phyloP scores from a whole-genome alignment of 2,329 filamentous ascomycete species.

The Colletotrichum incanum region DNA sequence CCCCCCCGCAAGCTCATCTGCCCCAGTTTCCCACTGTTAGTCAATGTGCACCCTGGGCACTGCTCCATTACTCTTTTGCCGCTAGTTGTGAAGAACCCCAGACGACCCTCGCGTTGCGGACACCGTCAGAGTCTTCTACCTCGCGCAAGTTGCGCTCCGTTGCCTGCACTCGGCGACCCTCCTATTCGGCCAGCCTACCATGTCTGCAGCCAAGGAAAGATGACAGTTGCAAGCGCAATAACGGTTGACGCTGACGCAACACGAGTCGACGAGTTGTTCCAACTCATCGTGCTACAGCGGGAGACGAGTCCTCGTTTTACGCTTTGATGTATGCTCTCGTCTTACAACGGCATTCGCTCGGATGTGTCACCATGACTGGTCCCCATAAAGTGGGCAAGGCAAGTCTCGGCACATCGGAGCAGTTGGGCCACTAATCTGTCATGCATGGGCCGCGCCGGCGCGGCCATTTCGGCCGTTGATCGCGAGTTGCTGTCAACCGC shows the following conservation, averaged over 20 bases:
- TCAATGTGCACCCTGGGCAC: neutral
- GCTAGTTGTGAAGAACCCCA: constrained; percentile 7
- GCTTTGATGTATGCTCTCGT: constrained; percentile 27
- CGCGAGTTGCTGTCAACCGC: neutral
- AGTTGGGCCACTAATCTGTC: constrained; percentile 17
- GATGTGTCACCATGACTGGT: constrained; percentile 28
- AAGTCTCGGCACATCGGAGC: constrained; percentile 25
- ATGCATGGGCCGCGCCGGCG: neutral
- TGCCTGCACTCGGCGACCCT: constrained; percentile 8
- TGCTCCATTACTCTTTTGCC: neutral
- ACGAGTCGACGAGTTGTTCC: neutral
- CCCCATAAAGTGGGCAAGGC: neutral
- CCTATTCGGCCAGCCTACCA: constrained; percentile 9
- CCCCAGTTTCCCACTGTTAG: constrained; percentile 12
- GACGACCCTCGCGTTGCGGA: neutral
- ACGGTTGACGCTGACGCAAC: constrained; percentile 4
- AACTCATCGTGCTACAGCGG: neutral
- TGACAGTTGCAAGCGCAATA: neutral
- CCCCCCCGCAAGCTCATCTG: neutral
- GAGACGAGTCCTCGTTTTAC: neutral
- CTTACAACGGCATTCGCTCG: constrained; percentile 27
- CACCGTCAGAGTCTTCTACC: neutral
- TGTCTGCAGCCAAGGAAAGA: neutral
- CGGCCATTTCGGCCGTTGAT: constrained; percentile 4
- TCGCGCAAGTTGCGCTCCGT: neutral